A percentile compares a stretch with the other conserved stretches of the same genome.
phyloP scores from a whole-genome alignment of 352 stramenopile genomes.

The Paralagenidium karlingii region DNA sequence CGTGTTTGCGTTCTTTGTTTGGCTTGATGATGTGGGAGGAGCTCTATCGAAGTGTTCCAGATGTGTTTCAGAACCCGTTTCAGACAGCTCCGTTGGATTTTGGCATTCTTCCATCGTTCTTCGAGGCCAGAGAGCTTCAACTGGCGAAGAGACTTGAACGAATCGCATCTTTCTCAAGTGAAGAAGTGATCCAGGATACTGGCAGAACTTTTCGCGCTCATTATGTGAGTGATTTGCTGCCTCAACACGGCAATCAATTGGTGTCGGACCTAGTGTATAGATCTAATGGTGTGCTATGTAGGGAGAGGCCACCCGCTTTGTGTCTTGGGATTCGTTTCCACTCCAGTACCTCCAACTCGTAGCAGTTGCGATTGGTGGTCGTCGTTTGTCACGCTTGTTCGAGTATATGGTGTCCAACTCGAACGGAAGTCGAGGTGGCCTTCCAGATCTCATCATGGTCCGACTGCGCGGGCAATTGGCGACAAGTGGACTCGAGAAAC shows the following conservation, averaged over 20 bases:
- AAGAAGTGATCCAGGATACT: conserved; percentile 27
- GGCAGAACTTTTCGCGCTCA: conserved; percentile 19
- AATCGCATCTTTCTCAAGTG: conserved; percentile 19
- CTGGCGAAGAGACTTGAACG: conserved; percentile 32
- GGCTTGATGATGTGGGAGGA: conserved; percentile 84
- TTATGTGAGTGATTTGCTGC: too few relatives aligned
- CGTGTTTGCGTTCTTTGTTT: conserved; percentile 58
- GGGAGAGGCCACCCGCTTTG: conserved; percentile 46
- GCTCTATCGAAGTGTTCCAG: conserved; percentile 50
- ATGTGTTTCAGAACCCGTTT: conserved; percentile 83
- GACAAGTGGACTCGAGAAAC: neutral
- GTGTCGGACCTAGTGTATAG: too few relatives aligned
- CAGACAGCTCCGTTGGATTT: conserved; percentile 64
- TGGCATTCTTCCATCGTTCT: conserved; percentile 43
- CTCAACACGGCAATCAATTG: too few relatives aligned
- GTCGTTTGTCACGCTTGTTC: neutral
- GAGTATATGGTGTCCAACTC: neutral
- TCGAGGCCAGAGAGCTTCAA: conserved; percentile 15
- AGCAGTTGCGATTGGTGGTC: conserved; percentile 23
- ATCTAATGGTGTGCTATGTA: too few relatives aligned
- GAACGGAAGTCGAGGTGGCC: too few relatives aligned
- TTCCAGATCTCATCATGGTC: conserved; percentile 58
- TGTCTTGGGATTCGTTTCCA: conserved; percentile 27
- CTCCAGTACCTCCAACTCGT: conserved; percentile 41
- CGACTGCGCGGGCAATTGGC: conserved; percentile 6